Evolutionary conservation across 805 yeast species (phyloP).

Genomic region (Myxozyma monticola): DNA sequence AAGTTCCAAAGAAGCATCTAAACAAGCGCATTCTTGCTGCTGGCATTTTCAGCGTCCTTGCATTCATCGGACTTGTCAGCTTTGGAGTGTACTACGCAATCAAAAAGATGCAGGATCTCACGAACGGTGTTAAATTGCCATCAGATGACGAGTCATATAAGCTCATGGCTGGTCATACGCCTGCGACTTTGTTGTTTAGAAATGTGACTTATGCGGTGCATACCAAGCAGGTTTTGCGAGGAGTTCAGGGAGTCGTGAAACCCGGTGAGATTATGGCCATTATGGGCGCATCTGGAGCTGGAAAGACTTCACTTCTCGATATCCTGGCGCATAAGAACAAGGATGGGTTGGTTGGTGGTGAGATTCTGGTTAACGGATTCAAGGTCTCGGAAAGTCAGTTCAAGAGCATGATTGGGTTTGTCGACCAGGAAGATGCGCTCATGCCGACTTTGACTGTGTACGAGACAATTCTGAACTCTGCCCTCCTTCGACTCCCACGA

Average conservation of each 20-base stretch:
- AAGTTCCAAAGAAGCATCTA: conserved; percentile 54
- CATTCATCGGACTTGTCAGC: conserved; percentile 30
- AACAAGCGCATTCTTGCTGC: conserved; percentile 22
- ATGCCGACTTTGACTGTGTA: conserved; percentile 93
- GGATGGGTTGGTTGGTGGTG: conserved; percentile 68
- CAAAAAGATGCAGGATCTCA: conserved; percentile 15
- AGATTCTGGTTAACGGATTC: conserved; percentile 71
- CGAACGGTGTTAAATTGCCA: conserved; percentile 32
- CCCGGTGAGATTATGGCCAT: conserved; percentile 92
- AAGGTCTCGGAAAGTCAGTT: conserved; percentile 45
- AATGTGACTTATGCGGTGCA: conserved; percentile 64
- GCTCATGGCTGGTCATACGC: conserved; percentile 56
- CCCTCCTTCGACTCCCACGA: conserved; percentile 81
- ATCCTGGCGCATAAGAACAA: conserved; percentile 87
- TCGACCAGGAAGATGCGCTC: conserved; percentile 90
- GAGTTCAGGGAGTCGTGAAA: conserved; percentile 70
- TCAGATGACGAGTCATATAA: conserved; percentile 47
- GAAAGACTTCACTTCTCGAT: conserved; percentile 90
- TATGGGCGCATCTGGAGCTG: conserved; percentile 99
- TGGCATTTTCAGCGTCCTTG: conserved; percentile 15
- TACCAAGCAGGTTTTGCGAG: conserved; percentile 54
- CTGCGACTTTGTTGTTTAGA: conserved; percentile 75
- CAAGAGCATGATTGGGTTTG: conserved; percentile 81
- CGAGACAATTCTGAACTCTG: conserved; percentile 92
- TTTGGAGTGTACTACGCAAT: conserved; percentile 22